Evolutionary conservation across 495 filamentous ascomycete species (phyloP).

Genomic region (Xylaria flabelliformis): DNA sequence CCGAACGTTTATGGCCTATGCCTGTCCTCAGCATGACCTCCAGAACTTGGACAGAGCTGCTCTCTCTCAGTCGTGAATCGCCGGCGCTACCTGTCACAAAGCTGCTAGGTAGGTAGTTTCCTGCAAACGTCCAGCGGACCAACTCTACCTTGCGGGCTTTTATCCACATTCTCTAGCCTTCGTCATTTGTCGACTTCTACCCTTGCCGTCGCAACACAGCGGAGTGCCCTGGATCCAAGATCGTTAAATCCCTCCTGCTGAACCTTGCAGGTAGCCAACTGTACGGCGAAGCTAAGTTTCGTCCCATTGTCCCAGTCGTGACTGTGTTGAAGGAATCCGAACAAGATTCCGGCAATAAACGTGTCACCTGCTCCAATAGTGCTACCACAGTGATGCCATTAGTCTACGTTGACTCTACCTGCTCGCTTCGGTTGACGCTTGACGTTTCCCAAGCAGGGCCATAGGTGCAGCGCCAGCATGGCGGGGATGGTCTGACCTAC

Average conservation of each 20-base stretch:
- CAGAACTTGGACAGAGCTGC: neutral
- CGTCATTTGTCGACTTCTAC: conserved; percentile 3
- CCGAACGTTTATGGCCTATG: neutral
- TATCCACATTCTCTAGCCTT: neutral
- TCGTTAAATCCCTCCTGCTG: conserved; percentile 67
- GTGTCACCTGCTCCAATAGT: conserved; percentile 77
- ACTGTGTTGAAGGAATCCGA: conserved; percentile 59
- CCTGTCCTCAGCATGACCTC: conserved; percentile 11
- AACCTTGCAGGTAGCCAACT: conserved; percentile 72
- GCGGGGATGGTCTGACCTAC: conserved; percentile 55
- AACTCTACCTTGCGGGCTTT: conserved; percentile 32
- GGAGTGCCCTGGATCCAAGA: conserved; percentile 47
- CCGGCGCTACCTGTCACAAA: conserved; percentile 8
- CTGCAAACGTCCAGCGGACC: conserved; percentile 33
- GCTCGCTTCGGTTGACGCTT: conserved; percentile 18
- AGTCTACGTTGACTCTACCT: conserved; percentile 28
- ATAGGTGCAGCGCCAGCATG: conserved; percentile 7
- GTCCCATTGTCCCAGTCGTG: conserved; percentile 57
- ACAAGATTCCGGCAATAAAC: conserved; percentile 75
- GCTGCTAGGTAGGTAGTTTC: conserved; percentile 8
- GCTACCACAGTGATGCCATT: conserved; percentile 50
- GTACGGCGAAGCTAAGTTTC: conserved; percentile 68
- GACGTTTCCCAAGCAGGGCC: conserved; percentile 7
- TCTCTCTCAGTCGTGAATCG: conserved; percentile 1
- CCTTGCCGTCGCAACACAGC: conserved; percentile 34